Percentiles rank a stretch among this genome's conserved stretches.
These are phyloP conservation scores for Thermochaetoides thermophila DNA, from an alignment of 495 filamentous ascomycete species.

Conservation along the genomic window DNA sequence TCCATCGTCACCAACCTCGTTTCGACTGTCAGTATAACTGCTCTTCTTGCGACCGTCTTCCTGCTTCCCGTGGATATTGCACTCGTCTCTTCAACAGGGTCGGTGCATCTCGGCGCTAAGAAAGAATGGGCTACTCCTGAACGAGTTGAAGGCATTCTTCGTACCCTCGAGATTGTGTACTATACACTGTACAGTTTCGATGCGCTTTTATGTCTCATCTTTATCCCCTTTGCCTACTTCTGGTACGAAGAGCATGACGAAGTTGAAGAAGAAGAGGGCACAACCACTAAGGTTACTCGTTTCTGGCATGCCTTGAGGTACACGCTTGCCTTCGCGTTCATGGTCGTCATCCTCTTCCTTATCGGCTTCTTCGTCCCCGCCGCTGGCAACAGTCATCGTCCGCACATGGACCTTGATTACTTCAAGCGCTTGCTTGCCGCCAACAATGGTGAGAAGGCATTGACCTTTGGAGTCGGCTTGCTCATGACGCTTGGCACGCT, in stretches of 20 bases:
- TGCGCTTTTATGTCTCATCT: slow-evolving; percentile 75
- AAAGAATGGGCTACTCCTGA: slow-evolving; percentile 88
- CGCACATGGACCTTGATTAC: slow-evolving; percentile 66
- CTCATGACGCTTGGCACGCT: slow-evolving; percentile 73
- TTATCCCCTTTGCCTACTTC: slow-evolving; percentile 94
- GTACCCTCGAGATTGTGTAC: slow-evolving; percentile 75
- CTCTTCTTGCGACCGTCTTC: slow-evolving; percentile 81
- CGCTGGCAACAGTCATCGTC: slow-evolving; percentile 43
- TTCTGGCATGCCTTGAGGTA: slow-evolving; percentile 82
- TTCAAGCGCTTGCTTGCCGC: slow-evolving; percentile 73
- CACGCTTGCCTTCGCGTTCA: slow-evolving; percentile 65
- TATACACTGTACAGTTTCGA: slow-evolving; percentile 87
- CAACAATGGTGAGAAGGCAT: slow-evolving; percentile 81
- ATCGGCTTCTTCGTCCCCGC: slow-evolving; percentile 87
- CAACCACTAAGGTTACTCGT: slow-evolving; percentile 49
- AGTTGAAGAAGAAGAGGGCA: slow-evolving; percentile 60
- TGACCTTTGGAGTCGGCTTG: slow-evolving; percentile 76
- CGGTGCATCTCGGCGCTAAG: slow-evolving; percentile 58
- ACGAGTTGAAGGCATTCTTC: slow-evolving; percentile 57
- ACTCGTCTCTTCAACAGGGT: slow-evolving; percentile 75
- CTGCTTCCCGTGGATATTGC: slow-evolving; percentile 92
- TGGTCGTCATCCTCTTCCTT: slow-evolving; percentile 72
- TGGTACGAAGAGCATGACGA: slow-evolving; percentile 96
- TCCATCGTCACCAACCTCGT: slow-evolving; percentile 65
- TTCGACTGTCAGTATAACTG: slow-evolving; percentile 69